Evolutionary conservation across 305 asterid species (phyloP), one percentile per base, ranked within the genome.

Genomic region (Fraxinus xanthoxyloides): DNA sequence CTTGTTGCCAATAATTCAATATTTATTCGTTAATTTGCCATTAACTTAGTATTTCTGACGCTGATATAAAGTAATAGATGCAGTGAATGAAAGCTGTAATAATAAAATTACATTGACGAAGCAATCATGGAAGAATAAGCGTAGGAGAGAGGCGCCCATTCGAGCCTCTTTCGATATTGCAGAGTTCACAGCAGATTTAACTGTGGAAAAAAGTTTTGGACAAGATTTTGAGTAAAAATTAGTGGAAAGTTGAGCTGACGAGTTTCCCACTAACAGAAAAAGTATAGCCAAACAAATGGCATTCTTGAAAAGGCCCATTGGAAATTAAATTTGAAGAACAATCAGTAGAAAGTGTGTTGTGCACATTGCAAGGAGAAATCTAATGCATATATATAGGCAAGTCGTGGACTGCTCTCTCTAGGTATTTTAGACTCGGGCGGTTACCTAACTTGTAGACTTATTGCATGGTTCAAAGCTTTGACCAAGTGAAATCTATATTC

Each of bases 111-210:
- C 98, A 23, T 92, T 90, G 24, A 94, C 97, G 78, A 94, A 93
- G 87, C 98, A 94, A 85, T 93, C 97, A 23, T 94, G 98, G 78
- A 94, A 94, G 85, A 87, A 90, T 31, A 93, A 84, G 26, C 98
- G 98, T n/a, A 94, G 92, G 67, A 94, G 90, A 78, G 97, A 92
- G 77, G 98, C 98, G n/a, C 97, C 98, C 93, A 94, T 91, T 10
- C 98, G 92, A 26, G 92, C 84, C 85, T 94, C 97, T 1, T 81
- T 89, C 5, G 72, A 72, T 73, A 94, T 88, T 0, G 95, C 98
- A 2, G 90, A 81, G 0, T 70, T 85, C 21, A 92, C 95, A 0
- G 76, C 91, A 1, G 89, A 85, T 24, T 82, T 85, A 38, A 94
- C 91, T 0, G 90, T 80, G 6, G 31, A 3, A 13, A 84, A 85